Base-by-base conservation (phyloP, 768 basidiomycete genomes). In the Russula emetica region DNA sequence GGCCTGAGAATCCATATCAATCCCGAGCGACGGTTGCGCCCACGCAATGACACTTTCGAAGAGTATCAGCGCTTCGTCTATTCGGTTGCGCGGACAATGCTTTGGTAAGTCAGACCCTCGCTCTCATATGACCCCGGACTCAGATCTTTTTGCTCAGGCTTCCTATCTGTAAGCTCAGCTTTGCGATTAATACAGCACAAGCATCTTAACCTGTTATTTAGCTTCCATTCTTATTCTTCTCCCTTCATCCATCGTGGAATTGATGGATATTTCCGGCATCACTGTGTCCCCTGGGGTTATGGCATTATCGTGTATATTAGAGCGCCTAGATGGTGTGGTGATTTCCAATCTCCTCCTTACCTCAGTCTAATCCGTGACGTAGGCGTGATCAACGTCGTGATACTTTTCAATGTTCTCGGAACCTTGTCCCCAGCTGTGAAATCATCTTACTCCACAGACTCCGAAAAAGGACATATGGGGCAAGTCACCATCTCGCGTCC, bases 361-460 rank as follows among this genome's bases (percentile, higher is more conserved):
- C 2, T 30, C 11, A 38, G 30, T 24, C 14, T 69, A 36, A 69
- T 66, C n/a, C 42, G 7, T 14, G 22, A 22, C 30, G 7, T 63
- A 91, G 89, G 87, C 49, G 68, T 85, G 30, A 82, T 83, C 26
- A 85, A 90, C 69, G 85, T 87, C 30, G 62, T 80, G 10, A 76
- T 90, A n/a, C 78, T 90, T 32, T 83, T 80, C 76, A 88, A 86
- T 70, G 88, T 85, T 11, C 82, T 88, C 70, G 81, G 83, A 11
- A 78, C 87, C 56, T 74, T 91, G 38, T 76, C 78, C 10, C 82
- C 82, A 28, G 80, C 81, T 26, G 79, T 85, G 67, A 74, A 79
- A 63, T 72, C 54, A 5, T 51, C 11, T 2, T 14, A 4, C 3
- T 28, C 22, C 11, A 3, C 5, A 28, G 60, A 64, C 49, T 18